A percentile compares a stretch with the other conserved stretches of the same genome.
These are phyloP conservation scores for Cyanidioschyzon merolae DNA, from an alignment of 23 red algal species.

Conservation along the genomic window DNA sequence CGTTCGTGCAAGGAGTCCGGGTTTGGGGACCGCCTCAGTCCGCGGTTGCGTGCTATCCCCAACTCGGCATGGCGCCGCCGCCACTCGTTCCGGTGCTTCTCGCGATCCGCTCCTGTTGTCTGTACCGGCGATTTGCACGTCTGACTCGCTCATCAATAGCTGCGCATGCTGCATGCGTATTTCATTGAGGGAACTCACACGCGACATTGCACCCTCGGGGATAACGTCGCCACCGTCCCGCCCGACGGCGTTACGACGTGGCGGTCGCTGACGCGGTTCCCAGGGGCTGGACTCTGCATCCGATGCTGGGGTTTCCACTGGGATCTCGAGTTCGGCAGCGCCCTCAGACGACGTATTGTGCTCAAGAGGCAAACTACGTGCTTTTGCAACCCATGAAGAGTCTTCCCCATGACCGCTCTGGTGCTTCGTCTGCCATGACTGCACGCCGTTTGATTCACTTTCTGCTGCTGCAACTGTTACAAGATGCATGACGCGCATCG, in stretches of 20 bases:
- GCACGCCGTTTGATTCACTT: background rate
- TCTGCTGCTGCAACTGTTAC: background rate
- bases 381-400: too few relatives aligned
- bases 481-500: background rate
- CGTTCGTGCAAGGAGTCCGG: background rate
- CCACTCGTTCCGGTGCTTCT: background rate
- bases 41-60: background rate
- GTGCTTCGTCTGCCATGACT: background rate
- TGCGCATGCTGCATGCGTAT: constrained; percentile 8
- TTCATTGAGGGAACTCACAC: constrained; percentile 10
- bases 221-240: constrained; percentile 7
- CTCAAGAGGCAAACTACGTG: too few relatives aligned
- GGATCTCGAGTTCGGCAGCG: background rate
- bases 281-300: background rate
- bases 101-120: too few relatives aligned
- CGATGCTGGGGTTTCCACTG: background rate
- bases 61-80: background rate
- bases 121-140: background rate
- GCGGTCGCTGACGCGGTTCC: background rate
- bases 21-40: background rate
- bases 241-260: background rate
- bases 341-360: background rate
- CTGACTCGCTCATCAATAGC: background rate
- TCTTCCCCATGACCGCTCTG: background rate
- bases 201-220: constrained; percentile 14